These are phyloP conservation scores for Colletotrichum chrysophilum DNA, from an alignment of 2,329 filamentous ascomycete genomes.

Conservation along the genomic window DNA sequence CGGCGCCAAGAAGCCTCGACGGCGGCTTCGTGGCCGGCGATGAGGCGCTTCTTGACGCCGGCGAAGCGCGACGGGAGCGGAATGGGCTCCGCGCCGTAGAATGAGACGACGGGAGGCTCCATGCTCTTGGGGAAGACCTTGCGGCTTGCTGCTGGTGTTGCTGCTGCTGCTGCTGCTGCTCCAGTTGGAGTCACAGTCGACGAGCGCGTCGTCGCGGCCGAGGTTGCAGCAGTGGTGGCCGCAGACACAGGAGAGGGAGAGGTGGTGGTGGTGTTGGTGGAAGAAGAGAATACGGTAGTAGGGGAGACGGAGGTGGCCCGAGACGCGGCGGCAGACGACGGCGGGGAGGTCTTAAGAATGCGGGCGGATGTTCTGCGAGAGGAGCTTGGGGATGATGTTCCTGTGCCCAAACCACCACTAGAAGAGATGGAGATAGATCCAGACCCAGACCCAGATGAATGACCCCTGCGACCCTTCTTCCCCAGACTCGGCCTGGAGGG, in stretches of 20 bases:
- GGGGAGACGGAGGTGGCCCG: slow-evolving; percentile 18
- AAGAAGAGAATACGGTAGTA: background rate
- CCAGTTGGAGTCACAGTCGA: background rate
- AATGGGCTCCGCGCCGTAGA: slow-evolving; percentile 56
- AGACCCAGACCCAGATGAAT: background rate
- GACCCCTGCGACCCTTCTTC: slow-evolving; percentile 16
- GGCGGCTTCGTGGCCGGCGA: slow-evolving; percentile 40
- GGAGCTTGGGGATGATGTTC: background rate
- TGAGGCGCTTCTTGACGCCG: slow-evolving; percentile 42
- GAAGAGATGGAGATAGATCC: background rate
- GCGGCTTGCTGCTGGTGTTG: slow-evolving; percentile 15
- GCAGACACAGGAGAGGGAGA: slow-evolving; percentile 1
- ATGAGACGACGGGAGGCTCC: slow-evolving; percentile 52
- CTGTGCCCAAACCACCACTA: background rate
- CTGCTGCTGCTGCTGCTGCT: background rate
- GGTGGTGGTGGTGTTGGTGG: background rate
- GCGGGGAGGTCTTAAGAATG: slow-evolving; percentile 22
- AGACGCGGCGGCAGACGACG: slow-evolving; percentile 10
- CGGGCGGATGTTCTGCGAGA: slow-evolving; percentile 15
- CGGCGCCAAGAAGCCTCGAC: slow-evolving; percentile 44
- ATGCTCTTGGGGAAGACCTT: slow-evolving; percentile 21
- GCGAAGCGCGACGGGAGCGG: slow-evolving; percentile 45
- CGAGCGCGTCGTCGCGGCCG: slow-evolving; percentile 10
- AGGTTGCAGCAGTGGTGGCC: background rate
- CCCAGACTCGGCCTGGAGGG: slow-evolving; percentile 9